phyloP scores from a whole-genome alignment of 2,329 filamentous ascomycete species.

The Shiraia bambusicola region DNA sequence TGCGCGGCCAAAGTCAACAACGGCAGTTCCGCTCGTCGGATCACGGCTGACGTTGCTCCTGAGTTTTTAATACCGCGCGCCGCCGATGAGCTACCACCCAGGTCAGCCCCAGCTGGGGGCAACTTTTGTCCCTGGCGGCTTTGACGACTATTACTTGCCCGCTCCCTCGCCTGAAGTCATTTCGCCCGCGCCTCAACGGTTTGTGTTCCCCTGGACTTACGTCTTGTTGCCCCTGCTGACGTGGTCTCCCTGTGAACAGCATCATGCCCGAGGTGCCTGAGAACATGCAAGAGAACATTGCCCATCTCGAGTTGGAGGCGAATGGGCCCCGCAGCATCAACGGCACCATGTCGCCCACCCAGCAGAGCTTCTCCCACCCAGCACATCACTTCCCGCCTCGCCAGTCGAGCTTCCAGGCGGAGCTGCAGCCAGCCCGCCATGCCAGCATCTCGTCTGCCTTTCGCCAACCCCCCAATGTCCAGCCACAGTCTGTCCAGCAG shows the following conservation, averaged over 20 bases:
- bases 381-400: conserved; percentile 34
- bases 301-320: conserved; percentile 84
- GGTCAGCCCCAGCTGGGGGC: conserved; percentile 48
- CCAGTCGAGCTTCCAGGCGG: conserved; percentile 32
- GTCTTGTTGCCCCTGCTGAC: conserved; percentile 28
- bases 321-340: conserved; percentile 45
- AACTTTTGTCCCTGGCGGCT: conserved; percentile 67
- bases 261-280: conserved; percentile 94
- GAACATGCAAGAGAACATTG: conserved; percentile 93
- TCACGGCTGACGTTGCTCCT: conserved; percentile 31
- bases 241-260: conserved; percentile 52
- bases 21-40: conserved; percentile 18
- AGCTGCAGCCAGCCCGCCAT: conserved; percentile 26
- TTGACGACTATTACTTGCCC: conserved; percentile 68
- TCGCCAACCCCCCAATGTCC: conserved; percentile 40
- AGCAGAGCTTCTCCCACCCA: conserved; percentile 30
- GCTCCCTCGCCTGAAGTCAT: conserved; percentile 60
- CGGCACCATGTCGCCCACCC: conserved; percentile 32
- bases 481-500: conserved; percentile 29
- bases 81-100: conserved; percentile 43
- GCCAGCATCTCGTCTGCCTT: conserved; percentile 42
- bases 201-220: conserved; percentile 33
- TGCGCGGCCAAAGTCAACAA: conserved; percentile 18
- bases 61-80: conserved; percentile 12
- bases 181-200: conserved; percentile 71